A percentile compares a stretch with the other conserved stretches of the same genome.
Conservation (phyloP, 1,284 basidiomycete genomes). For the Papiliotrema nemorosa region DNA sequence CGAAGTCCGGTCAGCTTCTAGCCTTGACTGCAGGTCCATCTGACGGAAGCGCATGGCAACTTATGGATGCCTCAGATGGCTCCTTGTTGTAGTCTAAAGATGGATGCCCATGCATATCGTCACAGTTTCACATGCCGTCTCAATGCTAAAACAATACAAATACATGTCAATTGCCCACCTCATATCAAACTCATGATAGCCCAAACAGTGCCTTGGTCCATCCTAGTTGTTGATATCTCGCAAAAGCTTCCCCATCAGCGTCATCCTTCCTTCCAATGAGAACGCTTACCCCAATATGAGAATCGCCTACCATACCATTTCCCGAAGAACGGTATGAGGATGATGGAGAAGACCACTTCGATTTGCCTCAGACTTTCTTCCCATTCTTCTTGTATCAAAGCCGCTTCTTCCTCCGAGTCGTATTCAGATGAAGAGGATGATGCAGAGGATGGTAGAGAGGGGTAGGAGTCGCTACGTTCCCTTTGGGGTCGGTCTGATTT, state of each 20-base stretch:
- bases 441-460: conserved; percentile 19
- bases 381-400: conserved; percentile 83
- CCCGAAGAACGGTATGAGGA: conserved; percentile 79
- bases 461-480: conserved; percentile 6
- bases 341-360: conserved; percentile 70
- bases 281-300: conserved; percentile 75
- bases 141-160: too few relatives aligned
- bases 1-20: too few relatives aligned
- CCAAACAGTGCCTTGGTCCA: conserved; percentile 22
- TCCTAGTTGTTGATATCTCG: conserved; percentile 23
- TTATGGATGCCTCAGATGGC: too few relatives aligned
- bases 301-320: conserved; percentile 82
- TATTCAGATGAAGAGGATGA: conserved; percentile 52
- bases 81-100: too few relatives aligned
- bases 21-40: too few relatives aligned
- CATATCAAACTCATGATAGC: conserved; percentile 17
- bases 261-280: background rate
- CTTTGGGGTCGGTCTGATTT: background rate
- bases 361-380: conserved; percentile 82
- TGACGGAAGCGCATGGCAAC: too few relatives aligned
- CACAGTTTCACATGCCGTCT: too few relatives aligned
- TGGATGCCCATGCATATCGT: too few relatives aligned
- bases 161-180: too few relatives aligned
- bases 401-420: conserved; percentile 63
- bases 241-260: conserved; percentile 13